These are phyloP conservation scores for Chlorophyllum brunneum DNA, from an alignment of 768 basidiomycete species.

Conservation along the genomic window DNA sequence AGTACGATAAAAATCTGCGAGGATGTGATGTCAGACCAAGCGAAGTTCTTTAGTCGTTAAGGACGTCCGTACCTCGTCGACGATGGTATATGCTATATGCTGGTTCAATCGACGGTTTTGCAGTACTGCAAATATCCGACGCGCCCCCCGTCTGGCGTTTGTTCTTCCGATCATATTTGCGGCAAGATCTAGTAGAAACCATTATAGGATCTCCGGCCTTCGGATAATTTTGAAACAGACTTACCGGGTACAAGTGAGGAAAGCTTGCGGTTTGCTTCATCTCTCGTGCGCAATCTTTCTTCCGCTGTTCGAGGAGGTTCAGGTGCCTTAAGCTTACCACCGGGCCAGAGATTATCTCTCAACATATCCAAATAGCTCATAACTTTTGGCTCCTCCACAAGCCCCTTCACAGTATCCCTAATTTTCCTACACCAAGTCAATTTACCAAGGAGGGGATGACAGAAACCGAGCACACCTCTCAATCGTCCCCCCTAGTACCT, in stretches of 20 bases:
- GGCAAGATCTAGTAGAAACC: conserved; percentile 63
- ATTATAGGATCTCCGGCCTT: not conserved
- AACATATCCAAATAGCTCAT: conserved; percentile 63
- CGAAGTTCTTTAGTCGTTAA: not conserved
- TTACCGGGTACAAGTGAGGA: conserved; percentile 89
- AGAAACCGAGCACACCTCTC: conserved; percentile 62
- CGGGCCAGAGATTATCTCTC: conserved; percentile 80
- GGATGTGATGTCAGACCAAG: not conserved
- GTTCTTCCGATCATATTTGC: conserved; percentile 98
- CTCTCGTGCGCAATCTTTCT: conserved; percentile 76
- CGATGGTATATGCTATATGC: conserved; percentile 82
- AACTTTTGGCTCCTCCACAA: conserved; percentile 67
- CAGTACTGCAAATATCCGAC: conserved; percentile 88
- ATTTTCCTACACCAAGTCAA: conserved; percentile 61
- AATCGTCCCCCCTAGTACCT: conserved; percentile 92
- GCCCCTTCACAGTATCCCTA: conserved; percentile 66
- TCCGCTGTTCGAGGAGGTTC: conserved; percentile 67
- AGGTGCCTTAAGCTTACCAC: conserved; percentile 66
- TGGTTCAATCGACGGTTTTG: conserved; percentile 95
- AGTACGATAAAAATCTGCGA: conserved; percentile 52
- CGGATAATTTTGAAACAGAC: conserved; percentile 6
- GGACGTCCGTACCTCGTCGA: conserved; percentile 72
- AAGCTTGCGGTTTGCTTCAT: conserved; percentile 88
- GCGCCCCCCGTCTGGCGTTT: conserved; percentile 89
- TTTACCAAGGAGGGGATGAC: not conserved